Evolutionary conservation across 345 rosid species (phyloP).

Genomic region (Stellera chamaejasme): DNA sequence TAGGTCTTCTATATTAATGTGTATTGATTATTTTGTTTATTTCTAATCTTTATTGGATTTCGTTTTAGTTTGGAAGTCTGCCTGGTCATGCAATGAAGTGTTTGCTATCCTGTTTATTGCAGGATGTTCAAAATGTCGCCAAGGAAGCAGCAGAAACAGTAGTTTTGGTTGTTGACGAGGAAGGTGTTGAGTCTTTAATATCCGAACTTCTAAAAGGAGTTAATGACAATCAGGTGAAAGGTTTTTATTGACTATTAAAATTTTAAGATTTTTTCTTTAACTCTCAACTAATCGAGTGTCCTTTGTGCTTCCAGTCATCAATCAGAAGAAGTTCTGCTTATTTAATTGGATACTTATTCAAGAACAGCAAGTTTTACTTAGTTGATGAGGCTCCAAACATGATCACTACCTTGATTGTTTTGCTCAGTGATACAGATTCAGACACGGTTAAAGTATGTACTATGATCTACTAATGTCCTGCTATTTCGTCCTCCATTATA

Average conservation of each 20-base stretch:
- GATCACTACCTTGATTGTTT: constrained; percentile 77
- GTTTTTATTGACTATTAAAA: constrained; percentile 9
- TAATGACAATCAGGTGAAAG: constrained; percentile 57
- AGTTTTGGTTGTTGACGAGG: constrained; percentile 81
- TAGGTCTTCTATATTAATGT: constrained; percentile 12
- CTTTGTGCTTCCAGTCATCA: constrained; percentile 52
- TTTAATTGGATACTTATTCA: constrained; percentile 84
- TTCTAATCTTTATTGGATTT: neutral
- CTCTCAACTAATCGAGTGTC: constrained; percentile 6
- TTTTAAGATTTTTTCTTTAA: neutral
- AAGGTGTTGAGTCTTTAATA: constrained; percentile 70
- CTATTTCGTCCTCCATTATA: neutral
- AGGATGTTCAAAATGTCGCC: constrained; percentile 87
- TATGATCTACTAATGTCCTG: constrained; percentile 9
- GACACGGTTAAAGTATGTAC: constrained; percentile 65
- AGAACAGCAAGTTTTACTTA: constrained; percentile 86
- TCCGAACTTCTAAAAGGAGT: constrained; percentile 87
- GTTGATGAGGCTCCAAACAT: constrained; percentile 93
- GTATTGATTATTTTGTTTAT: neutral
- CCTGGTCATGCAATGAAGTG: constrained; percentile 1
- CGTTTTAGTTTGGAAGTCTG: neutral
- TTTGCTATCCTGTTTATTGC: constrained; percentile 10
- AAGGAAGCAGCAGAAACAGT: constrained; percentile 89
- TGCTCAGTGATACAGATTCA: constrained; percentile 87
- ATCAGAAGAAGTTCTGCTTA: constrained; percentile 83